phyloP scores from a whole-genome alignment of 129 eudicot species.

The Centella asiatica region DNA sequence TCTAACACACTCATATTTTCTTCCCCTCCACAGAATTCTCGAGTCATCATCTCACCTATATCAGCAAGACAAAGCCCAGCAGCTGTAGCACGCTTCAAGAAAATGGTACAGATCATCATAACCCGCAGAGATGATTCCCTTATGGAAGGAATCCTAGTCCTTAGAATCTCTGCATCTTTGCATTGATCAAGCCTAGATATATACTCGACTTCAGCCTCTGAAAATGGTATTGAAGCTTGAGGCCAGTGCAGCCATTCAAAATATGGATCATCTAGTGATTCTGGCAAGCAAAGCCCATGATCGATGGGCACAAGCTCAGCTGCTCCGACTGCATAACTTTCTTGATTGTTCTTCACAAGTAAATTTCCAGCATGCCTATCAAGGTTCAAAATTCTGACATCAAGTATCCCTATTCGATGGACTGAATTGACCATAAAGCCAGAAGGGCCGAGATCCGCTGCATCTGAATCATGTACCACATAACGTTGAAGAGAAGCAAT shows the following conservation, averaged over 20 bases:
- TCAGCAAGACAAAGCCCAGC: constrained; percentile 81
- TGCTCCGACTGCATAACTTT: constrained; percentile 40
- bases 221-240: constrained; percentile 80
- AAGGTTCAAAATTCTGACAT: constrained; percentile 68
- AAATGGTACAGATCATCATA: constrained; percentile 69
- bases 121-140: constrained; percentile 83
- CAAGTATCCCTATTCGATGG: constrained; percentile 83
- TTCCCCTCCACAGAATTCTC: constrained; percentile 67
- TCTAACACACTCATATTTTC: constrained; percentile 72
- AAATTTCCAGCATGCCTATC: constrained; percentile 94
- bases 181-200: constrained; percentile 66
- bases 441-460: constrained; percentile 92
- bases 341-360: constrained; percentile 62
- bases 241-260: constrained; percentile 99
- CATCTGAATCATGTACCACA: constrained; percentile 66
- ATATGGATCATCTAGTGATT: constrained; percentile 85
- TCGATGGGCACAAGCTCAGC: constrained; percentile 86
- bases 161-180: constrained; percentile 77
- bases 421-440: constrained; percentile 66
- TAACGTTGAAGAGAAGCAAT: constrained; percentile 84
- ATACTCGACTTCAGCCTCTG: constrained; percentile 70
- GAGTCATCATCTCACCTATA: constrained; percentile 96
- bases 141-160: constrained; percentile 59
- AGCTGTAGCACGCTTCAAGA: constrained; percentile 60
- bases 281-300: constrained; percentile 94